Conservation (phyloP, 2,329 filamentous ascomycete species). For the Leptographium wingfieldii region DNA sequence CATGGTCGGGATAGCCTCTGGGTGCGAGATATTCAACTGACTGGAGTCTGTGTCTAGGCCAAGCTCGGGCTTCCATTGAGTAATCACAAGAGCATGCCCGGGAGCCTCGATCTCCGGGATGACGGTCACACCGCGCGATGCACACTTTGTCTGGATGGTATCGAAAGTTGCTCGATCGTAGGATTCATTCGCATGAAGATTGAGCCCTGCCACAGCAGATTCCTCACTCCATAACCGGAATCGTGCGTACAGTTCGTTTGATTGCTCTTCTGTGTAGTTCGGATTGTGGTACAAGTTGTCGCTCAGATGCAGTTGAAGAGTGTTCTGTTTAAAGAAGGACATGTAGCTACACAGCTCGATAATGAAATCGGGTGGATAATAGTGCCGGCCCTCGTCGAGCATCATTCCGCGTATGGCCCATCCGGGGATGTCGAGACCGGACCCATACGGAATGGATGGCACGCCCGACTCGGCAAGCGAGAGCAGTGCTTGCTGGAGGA, state of each 20-base stretch:
- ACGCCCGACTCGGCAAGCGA: conserved; percentile 25
- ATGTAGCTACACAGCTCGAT: conserved; percentile 46
- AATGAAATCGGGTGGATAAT: conserved; percentile 40
- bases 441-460: conserved; percentile 26
- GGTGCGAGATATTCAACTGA: conserved; percentile 41
- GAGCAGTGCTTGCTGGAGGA: conserved; percentile 32
- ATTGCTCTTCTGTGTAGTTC: conserved; percentile 33
- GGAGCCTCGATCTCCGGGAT: conserved; percentile 49
- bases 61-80: conserved; percentile 46
- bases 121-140: conserved; percentile 40
- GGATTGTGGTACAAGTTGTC: conserved; percentile 42
- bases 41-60: conserved; percentile 33
- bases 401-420: conserved; percentile 36
- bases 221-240: conserved; percentile 41
- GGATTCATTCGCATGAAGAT: conserved; percentile 39
- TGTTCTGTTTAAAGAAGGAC: conserved; percentile 49
- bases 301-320: conserved; percentile 44
- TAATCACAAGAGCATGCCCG: conserved; percentile 41
- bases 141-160: conserved; percentile 38
- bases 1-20: conserved; percentile 39
- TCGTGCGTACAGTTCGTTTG: conserved; percentile 37
- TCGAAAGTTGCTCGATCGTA: conserved; percentile 38
- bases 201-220: conserved; percentile 32
- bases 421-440: conserved; percentile 34
- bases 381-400: conserved; percentile 43